These are phyloP conservation scores for Sphagnum fallax DNA, from an alignment of 228 moss, liverwort and hornwort genomes.

Conservation along the genomic window DNA sequence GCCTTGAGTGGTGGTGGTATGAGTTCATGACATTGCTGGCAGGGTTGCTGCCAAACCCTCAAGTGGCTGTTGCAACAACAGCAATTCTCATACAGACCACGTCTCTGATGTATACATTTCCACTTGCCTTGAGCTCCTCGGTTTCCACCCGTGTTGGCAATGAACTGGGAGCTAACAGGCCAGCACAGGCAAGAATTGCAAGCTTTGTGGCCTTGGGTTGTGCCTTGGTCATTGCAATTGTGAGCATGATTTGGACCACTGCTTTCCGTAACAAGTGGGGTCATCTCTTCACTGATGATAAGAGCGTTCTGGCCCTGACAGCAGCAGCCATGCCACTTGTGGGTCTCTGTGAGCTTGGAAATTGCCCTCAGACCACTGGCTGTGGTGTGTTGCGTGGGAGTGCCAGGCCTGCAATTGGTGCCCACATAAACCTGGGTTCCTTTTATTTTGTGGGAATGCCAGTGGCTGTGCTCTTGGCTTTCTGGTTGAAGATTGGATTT, in stretches of 20 bases:
- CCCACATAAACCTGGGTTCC: conserved; percentile 75
- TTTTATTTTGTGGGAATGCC: conserved; percentile 89
- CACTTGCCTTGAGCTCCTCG: conserved; percentile 79
- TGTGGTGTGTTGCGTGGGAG: conserved; percentile 86
- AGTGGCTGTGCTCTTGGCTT: conserved; percentile 79
- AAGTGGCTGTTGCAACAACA: conserved; percentile 75
- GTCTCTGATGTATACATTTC: conserved; percentile 84
- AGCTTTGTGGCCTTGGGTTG: conserved; percentile 67
- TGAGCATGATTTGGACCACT: conserved; percentile 76
- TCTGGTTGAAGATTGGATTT: conserved; percentile 70
- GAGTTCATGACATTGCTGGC: conserved; percentile 90
- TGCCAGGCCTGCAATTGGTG: conserved; percentile 73
- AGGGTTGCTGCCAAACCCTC: conserved; percentile 75
- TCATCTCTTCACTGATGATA: conserved; percentile 69
- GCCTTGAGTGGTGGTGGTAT: conserved; percentile 99
- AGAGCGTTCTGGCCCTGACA: conserved; percentile 55
- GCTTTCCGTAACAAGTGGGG: conserved; percentile 72
- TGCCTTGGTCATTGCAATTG: conserved; percentile 62
- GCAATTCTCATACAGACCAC: conserved; percentile 95
- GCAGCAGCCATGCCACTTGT: conserved; percentile 85
- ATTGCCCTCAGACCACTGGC: conserved; percentile 91
- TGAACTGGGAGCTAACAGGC: conserved; percentile 75
- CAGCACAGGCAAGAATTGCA: conserved; percentile 56
- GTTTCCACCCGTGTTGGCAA: conserved; percentile 86
- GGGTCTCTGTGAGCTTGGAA: conserved; percentile 87